phyloP scores from a whole-genome alignment of 2,329 filamentous ascomycete genomes.

The Endothia cerciana region DNA sequence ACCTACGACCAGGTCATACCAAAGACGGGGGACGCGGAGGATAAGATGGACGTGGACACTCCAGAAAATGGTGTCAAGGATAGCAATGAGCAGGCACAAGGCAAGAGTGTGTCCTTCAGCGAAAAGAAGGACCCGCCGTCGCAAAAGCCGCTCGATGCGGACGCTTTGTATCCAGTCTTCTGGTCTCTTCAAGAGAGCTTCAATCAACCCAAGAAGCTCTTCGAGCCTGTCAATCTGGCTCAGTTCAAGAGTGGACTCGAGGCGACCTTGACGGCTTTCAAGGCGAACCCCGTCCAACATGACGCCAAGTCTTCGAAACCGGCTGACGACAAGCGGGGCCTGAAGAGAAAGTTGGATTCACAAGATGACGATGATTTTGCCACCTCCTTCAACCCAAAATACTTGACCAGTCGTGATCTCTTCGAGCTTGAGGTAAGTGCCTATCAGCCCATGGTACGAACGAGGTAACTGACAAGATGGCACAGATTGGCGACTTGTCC shows the following conservation, averaged over 20 bases:
- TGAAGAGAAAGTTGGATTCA: constrained; percentile 71
- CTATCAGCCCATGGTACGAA: background rate
- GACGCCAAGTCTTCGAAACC: constrained; percentile 53
- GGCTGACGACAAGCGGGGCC: constrained; percentile 65
- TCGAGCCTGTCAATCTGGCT: constrained; percentile 71
- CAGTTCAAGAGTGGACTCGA: constrained; percentile 81
- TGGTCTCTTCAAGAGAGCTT: constrained; percentile 94
- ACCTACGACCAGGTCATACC: constrained; percentile 68
- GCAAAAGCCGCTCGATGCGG: constrained; percentile 64
- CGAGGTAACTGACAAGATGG: constrained; percentile 33
- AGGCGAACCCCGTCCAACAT: constrained; percentile 54
- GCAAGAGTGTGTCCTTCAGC: constrained; percentile 51
- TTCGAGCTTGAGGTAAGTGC: constrained; percentile 84
- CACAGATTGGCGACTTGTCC: constrained; percentile 84
- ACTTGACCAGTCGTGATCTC: constrained; percentile 93
- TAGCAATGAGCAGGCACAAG: constrained; percentile 38
- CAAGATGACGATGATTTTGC: constrained; percentile 66
- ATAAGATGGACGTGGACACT: constrained; percentile 70
- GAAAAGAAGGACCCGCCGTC: constrained; percentile 45
- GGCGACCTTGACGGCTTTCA: constrained; percentile 62
- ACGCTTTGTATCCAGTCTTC: constrained; percentile 85
- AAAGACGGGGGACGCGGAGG: constrained; percentile 40
- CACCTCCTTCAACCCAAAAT: constrained; percentile 92
- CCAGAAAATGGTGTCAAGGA: constrained; percentile 44
- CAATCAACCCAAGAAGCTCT: constrained; percentile 84